A percentile compares a stretch with the other conserved stretches of the same genome.
Evolutionary conservation across 192 early-diverging fungal genomes (phyloP).

Genomic region (Lobosporangium transversale): DNA sequence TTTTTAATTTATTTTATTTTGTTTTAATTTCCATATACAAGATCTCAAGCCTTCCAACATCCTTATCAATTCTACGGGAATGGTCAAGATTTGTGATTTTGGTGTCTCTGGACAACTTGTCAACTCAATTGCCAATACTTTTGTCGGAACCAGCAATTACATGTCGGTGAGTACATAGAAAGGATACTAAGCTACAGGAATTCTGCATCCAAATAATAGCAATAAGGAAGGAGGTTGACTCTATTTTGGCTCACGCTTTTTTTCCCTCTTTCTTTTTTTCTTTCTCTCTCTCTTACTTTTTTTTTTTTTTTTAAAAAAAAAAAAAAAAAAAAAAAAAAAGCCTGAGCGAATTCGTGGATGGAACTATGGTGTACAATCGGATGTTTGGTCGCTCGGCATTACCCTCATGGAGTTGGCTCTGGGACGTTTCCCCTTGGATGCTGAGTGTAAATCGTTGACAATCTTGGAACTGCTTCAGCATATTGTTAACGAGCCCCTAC

Average conservation of each 20-base stretch:
- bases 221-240: too few species aligned
- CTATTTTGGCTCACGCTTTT: too few species aligned
- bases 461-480: conserved; percentile 95
- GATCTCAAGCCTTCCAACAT: conserved; percentile 92
- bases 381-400: conserved; percentile 86
- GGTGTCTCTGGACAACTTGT: conserved; percentile 92
- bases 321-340: too few species aligned
- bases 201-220: too few species aligned
- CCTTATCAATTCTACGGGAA: conserved; percentile 80
- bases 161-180: conserved; percentile 71
- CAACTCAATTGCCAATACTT: conserved; percentile 85
- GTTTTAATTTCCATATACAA: conserved; percentile 12
- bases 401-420: conserved; percentile 84
- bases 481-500: conserved; percentile 89
- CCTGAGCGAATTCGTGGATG: conserved; percentile 84
- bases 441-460: conserved; percentile 73
- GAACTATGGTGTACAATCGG: conserved; percentile 82
- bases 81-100: conserved; percentile 88
- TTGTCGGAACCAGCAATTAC: conserved; percentile 86
- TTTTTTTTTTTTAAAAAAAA: too few species aligned
- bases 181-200: neutral
- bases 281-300: conserved; percentile 9
- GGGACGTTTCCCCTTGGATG: conserved; percentile 76
- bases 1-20: neutral
- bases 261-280: neutral